Percentiles rank a stretch among this genome's conserved stretches.
Conservation (phyloP, 2,329 filamentous ascomycete genomes). For the Aspergillus sergii region DNA sequence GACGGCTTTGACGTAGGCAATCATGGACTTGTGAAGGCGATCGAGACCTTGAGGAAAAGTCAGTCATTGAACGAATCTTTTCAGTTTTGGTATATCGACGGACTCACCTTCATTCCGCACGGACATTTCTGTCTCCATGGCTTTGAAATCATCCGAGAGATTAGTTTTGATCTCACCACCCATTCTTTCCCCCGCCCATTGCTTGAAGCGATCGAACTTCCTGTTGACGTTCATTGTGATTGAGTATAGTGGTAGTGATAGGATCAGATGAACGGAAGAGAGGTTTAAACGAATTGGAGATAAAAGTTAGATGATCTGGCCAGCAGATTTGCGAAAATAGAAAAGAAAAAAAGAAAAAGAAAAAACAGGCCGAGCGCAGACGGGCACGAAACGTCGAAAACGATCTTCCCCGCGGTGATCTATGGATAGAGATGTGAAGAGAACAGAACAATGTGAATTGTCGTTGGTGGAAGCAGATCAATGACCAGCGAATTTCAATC, state of each 20-base stretch:
- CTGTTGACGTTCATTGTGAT: conserved; percentile 69
- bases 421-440: not conserved
- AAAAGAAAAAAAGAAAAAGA: not conserved
- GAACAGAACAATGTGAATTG: conserved; percentile 1
- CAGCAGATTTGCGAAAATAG: conserved; percentile 2
- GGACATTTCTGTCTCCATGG: conserved; percentile 85
- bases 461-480: not conserved
- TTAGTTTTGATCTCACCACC: conserved; percentile 84
- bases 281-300: conserved; percentile 6
- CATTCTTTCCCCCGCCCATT: conserved; percentile 98
- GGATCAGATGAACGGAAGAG: not conserved
- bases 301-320: conserved; percentile 5
- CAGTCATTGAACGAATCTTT: conserved; percentile 11
- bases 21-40: conserved; percentile 83
- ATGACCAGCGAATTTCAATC: not conserved
- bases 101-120: conserved; percentile 78
- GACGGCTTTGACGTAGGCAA: conserved; percentile 81
- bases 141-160: conserved; percentile 88
- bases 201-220: conserved; percentile 92
- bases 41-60: conserved; percentile 73
- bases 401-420: not conserved
- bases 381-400: not conserved
- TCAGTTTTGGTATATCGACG: not conserved
- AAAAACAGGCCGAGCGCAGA: not conserved
- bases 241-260: not conserved